These are phyloP conservation scores for Chrysanthemum makinoi DNA, from an alignment of 129 eudicot genomes.

Conservation along the genomic window DNA sequence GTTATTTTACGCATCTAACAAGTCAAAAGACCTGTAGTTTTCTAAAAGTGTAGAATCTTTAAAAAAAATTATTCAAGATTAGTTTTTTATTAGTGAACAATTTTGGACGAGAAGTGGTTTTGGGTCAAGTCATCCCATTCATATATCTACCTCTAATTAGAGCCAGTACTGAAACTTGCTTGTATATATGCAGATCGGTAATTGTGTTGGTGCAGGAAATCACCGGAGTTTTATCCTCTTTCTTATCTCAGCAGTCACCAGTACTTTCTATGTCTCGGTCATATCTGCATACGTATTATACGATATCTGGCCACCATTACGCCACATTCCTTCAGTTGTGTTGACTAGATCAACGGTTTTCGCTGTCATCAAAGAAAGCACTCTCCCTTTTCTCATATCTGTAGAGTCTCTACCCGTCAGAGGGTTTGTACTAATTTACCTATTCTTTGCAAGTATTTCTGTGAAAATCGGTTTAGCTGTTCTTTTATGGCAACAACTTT, in stretches of 20 bases:
- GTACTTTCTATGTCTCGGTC: conserved; percentile 61
- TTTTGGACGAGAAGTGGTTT: too few relatives aligned
- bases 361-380: conserved; percentile 36
- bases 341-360: conserved; percentile 27
- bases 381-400: conserved; percentile 55
- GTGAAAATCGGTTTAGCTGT: conserved; percentile 73
- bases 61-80: too few relatives aligned
- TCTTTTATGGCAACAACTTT: conserved; percentile 96
- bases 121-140: too few relatives aligned
- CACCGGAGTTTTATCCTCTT: conserved; percentile 74
- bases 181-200: conserved; percentile 67
- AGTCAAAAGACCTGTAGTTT: too few relatives aligned
- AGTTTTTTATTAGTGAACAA: too few relatives aligned
- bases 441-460: conserved; percentile 74
- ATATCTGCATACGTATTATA: conserved; percentile 48
- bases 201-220: conserved; percentile 92
- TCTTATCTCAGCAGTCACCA: conserved; percentile 73
- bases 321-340: conserved; percentile 22
- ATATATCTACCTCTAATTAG: too few relatives aligned
- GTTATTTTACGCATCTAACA: too few relatives aligned
- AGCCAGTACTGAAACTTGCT: not conserved
- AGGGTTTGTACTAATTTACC: conserved; percentile 78
- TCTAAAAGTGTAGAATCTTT: too few relatives aligned
- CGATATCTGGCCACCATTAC: conserved; percentile 65
- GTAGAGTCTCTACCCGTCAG: conserved; percentile 53